Base-by-base conservation (phyloP, 2,329 filamentous ascomycete genomes). In the Arthrobotrys sphaeroides region DNA sequence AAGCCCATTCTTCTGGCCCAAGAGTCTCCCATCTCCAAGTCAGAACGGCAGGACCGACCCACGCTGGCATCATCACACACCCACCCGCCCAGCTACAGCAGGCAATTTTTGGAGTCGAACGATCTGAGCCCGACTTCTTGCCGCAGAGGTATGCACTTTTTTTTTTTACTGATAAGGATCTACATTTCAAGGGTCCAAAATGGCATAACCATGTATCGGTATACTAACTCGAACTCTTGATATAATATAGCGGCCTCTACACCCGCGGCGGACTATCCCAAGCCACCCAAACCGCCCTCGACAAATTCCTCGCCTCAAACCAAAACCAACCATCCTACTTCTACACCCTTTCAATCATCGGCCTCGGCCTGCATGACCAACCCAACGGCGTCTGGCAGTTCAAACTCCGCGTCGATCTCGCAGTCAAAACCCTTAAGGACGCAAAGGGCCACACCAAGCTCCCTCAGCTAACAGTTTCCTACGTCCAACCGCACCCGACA, bases 61-160 rank as follows among this genome's bases (percentile, higher is more conserved):
- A 75, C 36, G 72, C 72, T 69, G 72, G 72, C 18, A 75, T 75
- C n/a, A 75, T 75, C 20, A 75, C 72, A n/a, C 72, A 75, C 43
- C 72, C 72, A 31, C 64, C 72, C 9, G 64, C 72, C 16, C 53
- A 64, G 40, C 28, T 72, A 12, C 57, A 72, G 26, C 72, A 75
- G 43, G 72, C 59, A 28, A 64, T 75, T 20, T 68, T 75, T 49
- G 67, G 65, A 51, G 36, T 26, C 13, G 55, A 36, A 22, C 57
- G 31, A 26, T 43, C 53, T 5, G 72, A 69, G 9, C 72, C 72
- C 1, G 57, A 45, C n/a, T 26, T 40, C 5, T 47, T 75, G 57
- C 64, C 72, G 40, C 31, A 51, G 16, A 75, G 72, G 72, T 75
- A 64, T 40, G 70, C 28, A 9, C 5, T 22, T 38, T 47, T 33